phyloP scores from a whole-genome alignment of 495 filamentous ascomycete species.

The Ramalina peruviana region DNA sequence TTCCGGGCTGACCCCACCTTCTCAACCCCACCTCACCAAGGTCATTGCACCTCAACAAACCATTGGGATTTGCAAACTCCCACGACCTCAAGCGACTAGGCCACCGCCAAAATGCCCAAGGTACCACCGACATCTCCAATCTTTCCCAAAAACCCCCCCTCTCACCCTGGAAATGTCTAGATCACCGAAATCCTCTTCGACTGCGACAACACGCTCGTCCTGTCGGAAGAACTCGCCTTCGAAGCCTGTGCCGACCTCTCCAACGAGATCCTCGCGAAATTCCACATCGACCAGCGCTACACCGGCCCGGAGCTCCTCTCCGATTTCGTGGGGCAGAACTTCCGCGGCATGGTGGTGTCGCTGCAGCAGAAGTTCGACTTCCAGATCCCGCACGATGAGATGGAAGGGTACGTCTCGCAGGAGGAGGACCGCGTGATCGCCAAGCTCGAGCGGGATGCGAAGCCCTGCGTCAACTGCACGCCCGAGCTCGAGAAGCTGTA shows the following conservation, averaged over 20 bases:
- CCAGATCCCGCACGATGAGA: conserved; percentile 47
- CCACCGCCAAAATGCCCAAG: conserved; percentile 30
- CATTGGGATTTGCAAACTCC: background rate
- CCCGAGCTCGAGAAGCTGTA: conserved; percentile 53
- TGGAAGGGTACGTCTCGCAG: conserved; percentile 60
- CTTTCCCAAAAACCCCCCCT: background rate
- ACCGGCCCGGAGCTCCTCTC: conserved; percentile 63
- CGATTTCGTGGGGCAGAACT: conserved; percentile 93
- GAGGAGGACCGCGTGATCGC: conserved; percentile 77
- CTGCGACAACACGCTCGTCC: conserved; percentile 95
- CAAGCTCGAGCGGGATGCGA: conserved; percentile 57
- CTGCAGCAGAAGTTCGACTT: conserved; percentile 69
- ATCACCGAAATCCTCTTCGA: conserved; percentile 81
- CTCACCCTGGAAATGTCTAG: conserved; percentile 25
- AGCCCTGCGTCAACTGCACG: conserved; percentile 61
- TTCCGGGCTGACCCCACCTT: no score
- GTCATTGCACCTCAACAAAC: no score
- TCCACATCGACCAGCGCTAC: conserved; percentile 56
- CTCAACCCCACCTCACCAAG: no score
- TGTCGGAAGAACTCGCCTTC: conserved; percentile 85
- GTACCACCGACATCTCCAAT: conserved; percentile 15
- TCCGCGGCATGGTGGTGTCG: conserved; percentile 75
- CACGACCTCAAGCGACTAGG: background rate
- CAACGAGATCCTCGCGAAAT: conserved; percentile 71
- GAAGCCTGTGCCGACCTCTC: conserved; percentile 86